phyloP scores from a whole-genome alignment of 2,329 filamentous ascomycete genomes.

The Xylariaceae sp. region DNA sequence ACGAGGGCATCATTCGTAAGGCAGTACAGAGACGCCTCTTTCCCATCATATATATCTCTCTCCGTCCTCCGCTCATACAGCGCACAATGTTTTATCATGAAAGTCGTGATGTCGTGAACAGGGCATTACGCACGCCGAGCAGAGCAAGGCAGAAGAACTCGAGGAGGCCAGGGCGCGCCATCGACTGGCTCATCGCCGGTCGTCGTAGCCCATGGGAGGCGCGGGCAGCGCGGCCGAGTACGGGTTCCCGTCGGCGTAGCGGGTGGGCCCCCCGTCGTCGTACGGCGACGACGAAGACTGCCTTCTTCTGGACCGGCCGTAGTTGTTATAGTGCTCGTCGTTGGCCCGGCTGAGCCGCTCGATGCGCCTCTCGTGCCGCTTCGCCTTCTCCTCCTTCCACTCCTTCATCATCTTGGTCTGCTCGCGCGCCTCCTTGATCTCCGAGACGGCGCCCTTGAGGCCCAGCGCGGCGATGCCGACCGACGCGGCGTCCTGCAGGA shows the following conservation, averaged over 20 bases:
- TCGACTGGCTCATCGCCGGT: conserved; percentile 24
- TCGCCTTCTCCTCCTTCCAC: conserved; percentile 41
- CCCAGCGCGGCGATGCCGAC: conserved; percentile 51
- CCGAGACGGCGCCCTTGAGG: conserved; percentile 48
- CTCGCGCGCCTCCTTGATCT: conserved; percentile 49
- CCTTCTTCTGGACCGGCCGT: conserved; percentile 23
- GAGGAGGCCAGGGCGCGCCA: conserved; percentile 7
- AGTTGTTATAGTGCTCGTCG: conserved; percentile 17
- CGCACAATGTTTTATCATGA: neutral
- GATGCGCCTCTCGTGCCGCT: conserved; percentile 41
- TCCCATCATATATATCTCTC: neutral
- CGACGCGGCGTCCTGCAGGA: conserved; percentile 51
- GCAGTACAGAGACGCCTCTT: neutral
- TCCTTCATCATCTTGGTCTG: conserved; percentile 39
- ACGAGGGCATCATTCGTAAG: neutral
- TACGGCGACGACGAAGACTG: conserved; percentile 18
- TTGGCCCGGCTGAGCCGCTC: conserved; percentile 27
- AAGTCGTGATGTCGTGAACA: neutral
- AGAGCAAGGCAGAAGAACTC: conserved; percentile 8
- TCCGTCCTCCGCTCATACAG: neutral
- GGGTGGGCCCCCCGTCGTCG: conserved; percentile 37
- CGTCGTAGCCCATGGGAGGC: conserved; percentile 30
- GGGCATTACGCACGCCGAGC: neutral
- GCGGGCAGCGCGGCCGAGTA: conserved; percentile 37
- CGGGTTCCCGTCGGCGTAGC: conserved; percentile 40